Evolutionary conservation across 2,329 filamentous ascomycete genomes (phyloP), one percentile per base, ranked within the genome.

Genomic region (Trichocomaceae sp.): DNA sequence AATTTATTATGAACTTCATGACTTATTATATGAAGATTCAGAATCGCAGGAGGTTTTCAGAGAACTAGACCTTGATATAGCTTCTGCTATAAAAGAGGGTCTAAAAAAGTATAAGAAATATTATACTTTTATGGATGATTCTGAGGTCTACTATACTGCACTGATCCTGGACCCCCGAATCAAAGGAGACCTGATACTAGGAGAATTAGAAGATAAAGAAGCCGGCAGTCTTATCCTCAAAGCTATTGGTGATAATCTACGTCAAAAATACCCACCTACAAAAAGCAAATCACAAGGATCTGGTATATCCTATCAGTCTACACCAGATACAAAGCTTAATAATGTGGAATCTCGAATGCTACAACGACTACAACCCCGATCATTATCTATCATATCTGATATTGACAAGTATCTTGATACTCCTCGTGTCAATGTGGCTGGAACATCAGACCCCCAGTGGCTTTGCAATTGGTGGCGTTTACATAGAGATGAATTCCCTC

Each of bases 151-250:
- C 50, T 60, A 60, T 50, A 56, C 53, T 39, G 57, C 57, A 45
- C 51, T 54, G 17, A 54, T 59, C 8, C 47, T 59, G 15, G 52
- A 60, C 56, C 59, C 52, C 13, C 54, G 59, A 35, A 52, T 59
- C 29, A 59, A 60, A 47, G 48, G 45, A 29, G 49, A 53, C 52
- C 48, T n/a, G n/a, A n/a, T n/a, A n/a, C n/a, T n/a, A n/a, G n/a
- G n/a, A n/a, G n/a, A n/a, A n/a, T n/a, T n/a, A n/a, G n/a, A n/a
- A n/a, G n/a, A n/a, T n/a, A n/a, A n/a, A n/a, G n/a, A n/a, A n/a
- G n/a, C n/a, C n/a, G n/a, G n/a, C n/a, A n/a, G n/a, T n/a, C n/a
- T n/a, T n/a, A n/a, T n/a, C n/a, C n/a, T n/a, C n/a, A n/a, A n/a
- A n/a, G n/a, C n/a, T n/a, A n/a, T n/a, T n/a, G n/a, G n/a, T n/a